Evolutionary conservation across 2,329 filamentous ascomycete genomes (phyloP), one percentile per base, ranked within the genome.

Genomic region (Fusarium staphyleae): DNA sequence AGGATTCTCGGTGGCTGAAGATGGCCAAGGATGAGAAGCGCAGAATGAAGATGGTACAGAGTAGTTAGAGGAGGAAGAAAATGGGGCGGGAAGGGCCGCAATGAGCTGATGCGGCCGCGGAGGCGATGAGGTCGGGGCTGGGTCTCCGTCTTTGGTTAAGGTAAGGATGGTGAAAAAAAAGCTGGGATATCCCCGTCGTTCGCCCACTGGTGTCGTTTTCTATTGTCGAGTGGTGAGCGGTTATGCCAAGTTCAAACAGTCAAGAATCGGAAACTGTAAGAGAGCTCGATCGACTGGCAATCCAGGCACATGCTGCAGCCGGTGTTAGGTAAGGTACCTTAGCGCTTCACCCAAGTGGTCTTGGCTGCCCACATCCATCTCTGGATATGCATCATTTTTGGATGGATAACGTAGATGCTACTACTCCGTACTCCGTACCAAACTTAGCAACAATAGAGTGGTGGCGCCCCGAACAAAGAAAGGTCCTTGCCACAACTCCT

Each of bases 41-140:
- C 37, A 42, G 28, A 60, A 42, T 7, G 52, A 55, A 32, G 52
- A 51, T 51, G 52, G 32, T 37, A 41, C n/a, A n/a, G n/a, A n/a
- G n/a, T n/a, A n/a, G n/a, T n/a, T n/a, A n/a, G 57, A 55, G 48
- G 57, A 57, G 48, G 53, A 57, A 49, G 6, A 8, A 24, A 24
- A 65, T 50, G 52, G 46, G 53, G 52, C 59, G 59, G 58, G 52
- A 66, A 65, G 55, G 61, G 49, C 59, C 45, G 65, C 48, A 50
- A 56, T 66, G 65, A 66, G 63, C 56, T 65, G 65, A 67, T 67
- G 61, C 59, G 62, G 50, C 55, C 52, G 55, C 26, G 36, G 59
- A 55, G 45, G 56, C 41, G 55, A 65, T 57, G 61, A 62, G 46
- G 43, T 62, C 48, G 60, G 54, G 37, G 48, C 50, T 59, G 37